These are phyloP conservation scores for Penicillium angulare DNA, from an alignment of 495 filamentous ascomycete genomes.

Conservation along the genomic window DNA sequence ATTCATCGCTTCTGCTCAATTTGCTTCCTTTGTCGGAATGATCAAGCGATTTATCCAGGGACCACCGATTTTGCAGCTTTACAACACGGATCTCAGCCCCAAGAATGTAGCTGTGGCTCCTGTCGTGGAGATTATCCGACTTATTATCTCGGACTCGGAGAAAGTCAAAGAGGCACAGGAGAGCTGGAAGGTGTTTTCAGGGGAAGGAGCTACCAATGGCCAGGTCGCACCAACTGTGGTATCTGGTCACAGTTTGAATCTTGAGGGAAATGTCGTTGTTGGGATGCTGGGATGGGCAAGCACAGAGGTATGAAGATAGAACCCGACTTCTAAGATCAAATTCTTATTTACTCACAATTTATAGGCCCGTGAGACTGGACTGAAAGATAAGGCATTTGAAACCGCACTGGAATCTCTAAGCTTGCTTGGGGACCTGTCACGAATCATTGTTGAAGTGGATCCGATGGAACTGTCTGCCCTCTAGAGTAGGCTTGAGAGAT, in stretches of 20 bases:
- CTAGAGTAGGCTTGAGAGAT: no score
- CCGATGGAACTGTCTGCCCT: not conserved
- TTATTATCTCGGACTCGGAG: not conserved
- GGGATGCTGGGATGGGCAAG: constrained; percentile 12
- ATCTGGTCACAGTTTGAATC: constrained; percentile 8
- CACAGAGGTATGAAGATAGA: constrained; percentile 1
- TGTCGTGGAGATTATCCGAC: constrained; percentile 3
- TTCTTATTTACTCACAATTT: not conserved
- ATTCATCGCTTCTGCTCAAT: constrained; percentile 1
- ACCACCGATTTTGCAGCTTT: constrained; percentile 5
- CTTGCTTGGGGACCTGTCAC: not conserved
- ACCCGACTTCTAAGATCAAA: not conserved
- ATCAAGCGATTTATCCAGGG: constrained; percentile 2
- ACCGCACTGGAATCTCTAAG: not conserved
- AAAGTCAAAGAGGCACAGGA: not conserved
- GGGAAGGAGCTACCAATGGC: not conserved
- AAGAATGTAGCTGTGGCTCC: not conserved
- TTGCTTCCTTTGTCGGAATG: not conserved
- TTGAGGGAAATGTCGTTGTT: not conserved
- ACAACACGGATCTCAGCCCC: not conserved
- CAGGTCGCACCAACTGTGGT: not conserved
- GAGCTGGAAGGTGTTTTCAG: not conserved
- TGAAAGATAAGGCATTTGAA: not conserved
- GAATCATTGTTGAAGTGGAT: not conserved
- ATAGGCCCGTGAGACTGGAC: not conserved